Conservation (phyloP, 441 rosid species). For the Adansonia grandidieri region DNA sequence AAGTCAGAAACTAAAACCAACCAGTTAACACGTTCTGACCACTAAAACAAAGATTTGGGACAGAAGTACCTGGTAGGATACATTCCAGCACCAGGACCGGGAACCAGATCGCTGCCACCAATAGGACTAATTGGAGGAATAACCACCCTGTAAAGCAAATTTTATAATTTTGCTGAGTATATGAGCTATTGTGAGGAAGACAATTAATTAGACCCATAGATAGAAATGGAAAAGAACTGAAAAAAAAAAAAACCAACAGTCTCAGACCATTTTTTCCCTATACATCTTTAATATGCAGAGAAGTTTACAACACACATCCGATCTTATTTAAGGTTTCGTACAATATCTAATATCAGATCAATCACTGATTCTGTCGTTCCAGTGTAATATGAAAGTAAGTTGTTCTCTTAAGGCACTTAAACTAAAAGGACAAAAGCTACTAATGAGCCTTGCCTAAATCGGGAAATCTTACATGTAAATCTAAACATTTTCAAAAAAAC, state of each 20-base stretch:
- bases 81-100: slow-evolving; percentile 79
- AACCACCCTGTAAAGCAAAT: slow-evolving; percentile 43
- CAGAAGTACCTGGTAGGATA: slow-evolving; percentile 63
- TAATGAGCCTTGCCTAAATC: not conserved
- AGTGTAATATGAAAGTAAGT: not conserved
- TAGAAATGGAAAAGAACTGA: not conserved
- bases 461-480: not conserved
- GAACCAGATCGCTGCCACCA: slow-evolving; percentile 58
- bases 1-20: slow-evolving; percentile 17
- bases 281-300: not conserved
- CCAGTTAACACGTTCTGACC: not conserved
- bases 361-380: not conserved
- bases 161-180: not conserved
- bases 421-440: not conserved
- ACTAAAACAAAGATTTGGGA: not conserved
- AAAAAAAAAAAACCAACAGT: too few species aligned
- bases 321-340: not conserved
- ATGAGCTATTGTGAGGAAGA: not conserved
- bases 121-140: slow-evolving; percentile 60
- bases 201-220: not conserved
- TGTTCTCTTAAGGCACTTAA: not conserved
- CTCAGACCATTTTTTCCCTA: not conserved
- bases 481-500: not conserved
- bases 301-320: not conserved
- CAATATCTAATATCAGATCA: not conserved